These are phyloP conservation scores for Fragaria vesca DNA, from an alignment of 306 rosid species.

Conservation along the genomic window DNA sequence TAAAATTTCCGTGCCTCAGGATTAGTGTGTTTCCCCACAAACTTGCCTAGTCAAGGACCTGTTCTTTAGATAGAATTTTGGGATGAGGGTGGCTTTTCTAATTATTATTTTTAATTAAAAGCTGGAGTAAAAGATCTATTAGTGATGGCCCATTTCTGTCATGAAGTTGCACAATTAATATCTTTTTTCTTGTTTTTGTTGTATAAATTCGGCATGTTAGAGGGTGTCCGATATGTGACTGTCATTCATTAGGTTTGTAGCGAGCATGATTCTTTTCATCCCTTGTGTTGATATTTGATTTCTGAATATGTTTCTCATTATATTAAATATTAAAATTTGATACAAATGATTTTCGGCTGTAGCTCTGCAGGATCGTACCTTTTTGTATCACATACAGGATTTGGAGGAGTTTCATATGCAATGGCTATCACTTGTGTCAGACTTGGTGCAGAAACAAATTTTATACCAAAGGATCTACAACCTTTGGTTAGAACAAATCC, in stretches of 20 bases:
- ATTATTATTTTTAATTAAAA: background rate
- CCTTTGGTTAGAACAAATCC: constrained; percentile 37
- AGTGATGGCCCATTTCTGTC: background rate
- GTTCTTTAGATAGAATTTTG: background rate
- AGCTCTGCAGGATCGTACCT: constrained; percentile 85
- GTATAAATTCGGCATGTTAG: background rate
- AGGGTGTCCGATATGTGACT: too few species aligned
- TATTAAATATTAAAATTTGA: constrained; percentile 12
- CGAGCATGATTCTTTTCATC: background rate
- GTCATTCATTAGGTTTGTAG: background rate
- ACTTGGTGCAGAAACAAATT: constrained; percentile 50
- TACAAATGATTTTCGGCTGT: constrained; percentile 24
- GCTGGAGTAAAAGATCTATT: background rate
- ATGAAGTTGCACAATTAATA: background rate
- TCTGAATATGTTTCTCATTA: constrained; percentile 7
- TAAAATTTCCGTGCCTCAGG: background rate
- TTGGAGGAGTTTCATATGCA: constrained; percentile 90
- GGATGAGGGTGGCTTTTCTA: background rate
- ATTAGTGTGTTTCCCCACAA: background rate
- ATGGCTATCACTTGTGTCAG: constrained; percentile 78
- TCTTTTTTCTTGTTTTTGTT: background rate
- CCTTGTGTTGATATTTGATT: constrained; percentile 11
- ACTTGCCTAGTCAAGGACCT: background rate
- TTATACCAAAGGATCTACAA: constrained; percentile 42
- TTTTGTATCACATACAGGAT: constrained; percentile 87